Percentiles rank a stretch among this genome's conserved stretches.
These are phyloP conservation scores for Mortierella sp. DNA, from an alignment of 371 early-diverging fungal species.

Conservation along the genomic window DNA sequence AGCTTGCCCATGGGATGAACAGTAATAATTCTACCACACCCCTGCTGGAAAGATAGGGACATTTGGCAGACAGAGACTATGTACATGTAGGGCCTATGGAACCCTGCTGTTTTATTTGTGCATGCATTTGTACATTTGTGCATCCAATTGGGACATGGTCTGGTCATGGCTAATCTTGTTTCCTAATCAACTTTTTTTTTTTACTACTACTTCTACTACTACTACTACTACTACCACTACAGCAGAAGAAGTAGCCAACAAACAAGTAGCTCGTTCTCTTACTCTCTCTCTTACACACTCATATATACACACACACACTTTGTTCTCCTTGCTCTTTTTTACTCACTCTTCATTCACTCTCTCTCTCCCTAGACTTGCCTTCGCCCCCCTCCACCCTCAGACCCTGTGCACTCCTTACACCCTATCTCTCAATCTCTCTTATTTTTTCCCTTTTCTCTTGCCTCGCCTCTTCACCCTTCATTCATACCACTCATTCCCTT, in stretches of 20 bases:
- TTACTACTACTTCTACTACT: no score
- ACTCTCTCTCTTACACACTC: neutral
- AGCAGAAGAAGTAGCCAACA: no score
- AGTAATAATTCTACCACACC: no score
- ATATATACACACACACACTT: no score
- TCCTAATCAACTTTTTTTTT: slow-evolving; percentile 6
- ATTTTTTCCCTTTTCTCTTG: slow-evolving; percentile 2
- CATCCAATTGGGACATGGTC: neutral
- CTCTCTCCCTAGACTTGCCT: neutral
- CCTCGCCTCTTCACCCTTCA: neutral
- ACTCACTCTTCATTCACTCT: neutral
- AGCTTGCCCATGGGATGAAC: no score
- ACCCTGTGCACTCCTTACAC: neutral
- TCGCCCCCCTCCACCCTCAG: neutral
- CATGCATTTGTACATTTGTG: no score
- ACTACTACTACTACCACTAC: neutral
- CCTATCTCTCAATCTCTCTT: neutral
- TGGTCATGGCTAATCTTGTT: neutral
- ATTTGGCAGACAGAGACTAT: neutral
- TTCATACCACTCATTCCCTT: neutral
- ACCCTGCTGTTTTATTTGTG: no score
- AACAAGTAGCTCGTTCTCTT: no score
- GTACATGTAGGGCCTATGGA: neutral
- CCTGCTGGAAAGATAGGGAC: no score
- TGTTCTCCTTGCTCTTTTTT: slow-evolving; percentile 3